phyloP scores from a whole-genome alignment of 257 asterid genomes.

The Solanum appendiculatum region DNA sequence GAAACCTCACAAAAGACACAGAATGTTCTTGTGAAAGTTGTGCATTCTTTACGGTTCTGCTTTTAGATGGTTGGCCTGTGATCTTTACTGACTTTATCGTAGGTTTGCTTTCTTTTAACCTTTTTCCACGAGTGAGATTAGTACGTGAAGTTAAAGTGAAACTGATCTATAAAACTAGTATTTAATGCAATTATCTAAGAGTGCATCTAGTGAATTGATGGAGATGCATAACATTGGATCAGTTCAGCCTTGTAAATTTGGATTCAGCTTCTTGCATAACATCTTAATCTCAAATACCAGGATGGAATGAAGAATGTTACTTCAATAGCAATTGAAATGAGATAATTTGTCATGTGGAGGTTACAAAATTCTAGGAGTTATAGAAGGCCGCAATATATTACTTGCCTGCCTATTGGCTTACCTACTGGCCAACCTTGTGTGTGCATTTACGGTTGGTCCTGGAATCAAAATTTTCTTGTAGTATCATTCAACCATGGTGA shows the following conservation, averaged over 20 bases:
- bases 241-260: background rate
- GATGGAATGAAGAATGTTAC: background rate
- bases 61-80: background rate
- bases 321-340: background rate
- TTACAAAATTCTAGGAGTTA: background rate
- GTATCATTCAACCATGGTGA: background rate
- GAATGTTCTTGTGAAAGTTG: background rate
- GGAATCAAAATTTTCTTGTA: background rate
- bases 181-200: background rate
- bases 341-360: background rate
- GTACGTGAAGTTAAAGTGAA: background rate
- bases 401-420: background rate
- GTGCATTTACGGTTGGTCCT: background rate
- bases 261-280: background rate
- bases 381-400: background rate
- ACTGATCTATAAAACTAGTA: background rate
- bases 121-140: background rate
- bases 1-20: background rate
- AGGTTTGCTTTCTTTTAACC: background rate
- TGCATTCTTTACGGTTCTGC: background rate
- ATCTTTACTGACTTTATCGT: background rate
- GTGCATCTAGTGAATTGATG: background rate
- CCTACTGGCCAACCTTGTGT: background rate
- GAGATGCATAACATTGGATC: background rate
- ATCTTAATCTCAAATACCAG: conserved; percentile 3